Base-by-base conservation (phyloP, 495 filamentous ascomycete genomes). In the Aspergillus biplanus region DNA sequence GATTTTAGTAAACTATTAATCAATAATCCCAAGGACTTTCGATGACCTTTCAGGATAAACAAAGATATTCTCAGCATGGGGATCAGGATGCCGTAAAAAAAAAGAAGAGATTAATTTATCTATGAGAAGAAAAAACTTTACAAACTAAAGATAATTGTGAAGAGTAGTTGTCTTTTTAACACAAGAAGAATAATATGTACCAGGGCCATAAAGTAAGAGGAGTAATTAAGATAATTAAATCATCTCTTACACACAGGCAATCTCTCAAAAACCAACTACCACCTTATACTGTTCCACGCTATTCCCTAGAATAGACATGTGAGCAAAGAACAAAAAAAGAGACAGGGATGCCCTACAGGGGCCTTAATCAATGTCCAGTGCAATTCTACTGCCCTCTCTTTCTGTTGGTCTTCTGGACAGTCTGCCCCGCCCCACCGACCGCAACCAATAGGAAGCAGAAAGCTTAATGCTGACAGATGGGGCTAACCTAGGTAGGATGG, bases 61-160 rank as follows among this genome's bases (percentile, higher is more conserved):
- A 56, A 75, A 79, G 27, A 80, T 75, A 52, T 79, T 80, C 21
- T 71, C 66, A 34, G 63, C 47, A 54, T 79, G 76, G 12, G 79
- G 69, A 39, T 80, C 76, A 18, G 59, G 52, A 59, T 79, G 76
- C 74, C 73, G 77, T 27, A 79, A 33, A 61, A 32, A 67, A 37
- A 69, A 48, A 32, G 71, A 55, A 12, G 52, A 34, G 27, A 71
- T 71, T 16, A 69, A 68, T 55, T 8, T 6, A 42, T 75, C 66
- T 6, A 47, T 53, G 33, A 72, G 70, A n/a, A 75, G 52, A 31
- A 78, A 48, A 53, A 58, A 68, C 57, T 59, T 61, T 5, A 69
- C 48, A 7, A 78, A n/a, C 12, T 42, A 18, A 47, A 73, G 70
- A 61, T 78, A 78, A 47, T 56, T 59, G 34, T 68, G 32, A 35